Evolutionary conservation across 805 yeast species (phyloP), one percentile per base, ranked within the genome.

Genomic region (Grigorovia humatica): DNA sequence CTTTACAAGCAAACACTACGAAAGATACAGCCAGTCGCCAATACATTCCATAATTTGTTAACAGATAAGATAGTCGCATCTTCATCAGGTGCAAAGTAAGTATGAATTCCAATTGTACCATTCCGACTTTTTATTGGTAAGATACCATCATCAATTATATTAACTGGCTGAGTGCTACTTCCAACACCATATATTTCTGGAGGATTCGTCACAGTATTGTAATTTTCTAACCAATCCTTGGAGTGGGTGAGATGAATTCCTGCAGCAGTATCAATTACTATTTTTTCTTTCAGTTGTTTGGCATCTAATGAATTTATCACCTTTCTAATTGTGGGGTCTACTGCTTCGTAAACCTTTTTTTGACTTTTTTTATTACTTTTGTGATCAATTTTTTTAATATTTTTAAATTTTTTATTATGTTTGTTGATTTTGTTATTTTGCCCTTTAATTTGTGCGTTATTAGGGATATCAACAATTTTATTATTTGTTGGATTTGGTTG

Each of bases 11-110:
- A n/a, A n/a, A n/a, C n/a, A n/a, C n/a, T n/a, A n/a, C n/a, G n/a
- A n/a, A n/a, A n/a, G n/a, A n/a, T n/a, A n/a, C n/a, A n/a, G n/a
- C n/a, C n/a, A n/a, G n/a, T n/a, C n/a, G n/a, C n/a, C n/a, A n/a
- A n/a, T n/a, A n/a, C n/a, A n/a, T n/a, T 18, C 27, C 44, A 45
- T 6, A 51, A 23, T 43, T 46, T n/a, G 18, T 41, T 27, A 32
- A 45, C 49, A 8, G 49, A 45, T 17, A 51, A 15, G 30, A 51
- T 48, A 4, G 49, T 46, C 1, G 53, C 48, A 27, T 51, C 52
- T 18, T 50, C 48, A 18, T 40, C 9, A 11, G 52, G 50, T n/a
- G 44, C 43, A 47, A 38, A 47, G 9, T 15, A 43, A 3, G 47
- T 48, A 8, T 15, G 18, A 4, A 43, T 17, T 17, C 41, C 43